Base-by-base conservation (phyloP, 2,329 filamentous ascomycete genomes). In the Alternaria sp. region DNA sequence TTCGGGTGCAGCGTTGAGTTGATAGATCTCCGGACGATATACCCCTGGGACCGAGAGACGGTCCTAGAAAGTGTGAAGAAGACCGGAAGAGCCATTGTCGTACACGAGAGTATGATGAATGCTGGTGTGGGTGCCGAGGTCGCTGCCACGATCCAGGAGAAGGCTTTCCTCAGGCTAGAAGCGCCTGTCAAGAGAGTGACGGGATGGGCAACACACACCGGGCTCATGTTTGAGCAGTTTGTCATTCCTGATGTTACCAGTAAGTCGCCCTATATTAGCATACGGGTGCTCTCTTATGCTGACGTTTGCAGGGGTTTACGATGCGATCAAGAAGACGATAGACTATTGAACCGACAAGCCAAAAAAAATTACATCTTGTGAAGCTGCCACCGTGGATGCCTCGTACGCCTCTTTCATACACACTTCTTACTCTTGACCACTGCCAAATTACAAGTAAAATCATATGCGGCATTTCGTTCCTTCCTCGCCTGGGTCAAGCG, bases 81-180 rank as follows among this genome's bases (percentile, higher is more conserved):
- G 82, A 97, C 93, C 0, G 93, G 93, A 0, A 81, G 92, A 59
- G 92, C 90, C 37, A 85, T 97, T 54, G 89, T 97, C 2, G 93
- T 97, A 6, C 93, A 97, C 73, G 93, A 97, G 79, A 89, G 92
- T 56, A 96, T 95, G 90, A 84, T 93, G 63, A 97, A 96, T 70
- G 90, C 90, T 6, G 93, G 93, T 13, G 86, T 97, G 14, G 93
- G 93, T 2, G 93, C 93, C 5, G 93, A 97, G 73, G 89, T 97
- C 0, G 92, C 93, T 1, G 92, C 93, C 0, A 90, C 90, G 1
- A 91, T 97, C 51, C 93, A 97, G 75, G 92, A 95, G 67, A 88
- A 90, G 55, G 94, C 92, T 0, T 97, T 97, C 74, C 75, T 95
- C 62, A 84, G 89, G 3, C 80, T 97, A 28, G 93, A 97, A 72